These are phyloP conservation scores for Hansenula lynferdii DNA, from an alignment of 1,139 yeast species.

Conservation along the genomic window DNA sequence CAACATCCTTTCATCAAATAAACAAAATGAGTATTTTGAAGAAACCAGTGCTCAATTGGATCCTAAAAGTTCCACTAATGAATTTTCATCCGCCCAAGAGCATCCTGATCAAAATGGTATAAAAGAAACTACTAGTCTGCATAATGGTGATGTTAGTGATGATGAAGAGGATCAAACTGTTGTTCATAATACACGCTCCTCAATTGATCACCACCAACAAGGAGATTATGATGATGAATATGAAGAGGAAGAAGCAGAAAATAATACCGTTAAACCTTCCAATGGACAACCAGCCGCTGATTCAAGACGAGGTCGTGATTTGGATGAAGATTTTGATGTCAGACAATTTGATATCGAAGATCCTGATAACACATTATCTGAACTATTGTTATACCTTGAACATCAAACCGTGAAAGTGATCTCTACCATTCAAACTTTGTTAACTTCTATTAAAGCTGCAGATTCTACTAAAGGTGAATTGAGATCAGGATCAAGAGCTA, in stretches of 20 bases:
- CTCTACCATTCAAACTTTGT: slow-evolving; percentile 77
- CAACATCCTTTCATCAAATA: no score
- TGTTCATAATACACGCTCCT: no score
- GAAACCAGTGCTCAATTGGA: no score
- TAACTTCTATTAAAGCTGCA: slow-evolving; percentile 71
- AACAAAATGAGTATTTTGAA: no score
- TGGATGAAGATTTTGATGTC: slow-evolving; percentile 46
- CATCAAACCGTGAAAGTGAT: slow-evolving; percentile 94
- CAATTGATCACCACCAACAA: no score
- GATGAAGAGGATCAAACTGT: not conserved
- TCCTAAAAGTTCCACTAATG: no score
- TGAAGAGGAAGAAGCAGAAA: not conserved
- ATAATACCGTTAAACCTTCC: no score
- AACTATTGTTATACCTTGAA: slow-evolving; percentile 79
- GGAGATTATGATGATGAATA: not conserved
- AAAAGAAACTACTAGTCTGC: no score
- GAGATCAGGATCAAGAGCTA: slow-evolving; percentile 66
- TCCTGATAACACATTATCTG: slow-evolving; percentile 84
- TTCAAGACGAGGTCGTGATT: slow-evolving; percentile 8
- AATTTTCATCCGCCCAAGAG: no score
- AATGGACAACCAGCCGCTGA: no score
- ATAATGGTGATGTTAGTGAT: not conserved
- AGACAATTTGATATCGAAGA: slow-evolving; percentile 76
- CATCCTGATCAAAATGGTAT: no score
- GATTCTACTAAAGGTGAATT: slow-evolving; percentile 74